Conservation (phyloP, 306 rosid genomes). For the Fragaria nilgerrensis region DNA sequence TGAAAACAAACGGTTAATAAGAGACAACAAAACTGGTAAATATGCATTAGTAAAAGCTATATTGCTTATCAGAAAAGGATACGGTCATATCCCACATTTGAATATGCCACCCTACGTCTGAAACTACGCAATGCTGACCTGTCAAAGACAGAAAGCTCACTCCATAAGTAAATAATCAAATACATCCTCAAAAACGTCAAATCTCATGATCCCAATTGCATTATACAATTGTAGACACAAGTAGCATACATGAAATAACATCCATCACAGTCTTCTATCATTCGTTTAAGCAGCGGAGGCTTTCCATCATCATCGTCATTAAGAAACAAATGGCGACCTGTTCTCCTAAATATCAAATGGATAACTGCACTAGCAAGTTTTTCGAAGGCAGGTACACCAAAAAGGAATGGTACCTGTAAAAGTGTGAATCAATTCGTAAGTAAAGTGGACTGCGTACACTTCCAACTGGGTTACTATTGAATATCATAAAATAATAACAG, state of each 20-base stretch:
- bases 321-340: constrained; percentile 95
- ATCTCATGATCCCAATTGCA: constrained; percentile 1
- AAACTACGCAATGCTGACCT: constrained; percentile 87
- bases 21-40: constrained; percentile 7
- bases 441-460: neutral
- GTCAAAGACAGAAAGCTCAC: constrained; percentile 31
- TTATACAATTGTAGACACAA: constrained; percentile 18
- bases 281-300: constrained; percentile 85
- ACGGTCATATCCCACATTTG: constrained; percentile 91
- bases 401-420: constrained; percentile 93
- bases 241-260: constrained; percentile 74
- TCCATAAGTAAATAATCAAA: neutral
- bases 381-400: constrained; percentile 85
- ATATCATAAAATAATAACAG: constrained; percentile 2
- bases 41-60: constrained; percentile 3
- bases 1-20: constrained; percentile 32
- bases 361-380: constrained; percentile 69
- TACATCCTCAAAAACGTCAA: constrained; percentile 9
- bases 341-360: constrained; percentile 92
- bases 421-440: neutral
- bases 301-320: constrained; percentile 77
- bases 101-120: constrained; percentile 70
- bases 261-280: constrained; percentile 68
- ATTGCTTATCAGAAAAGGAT: constrained; percentile 43
- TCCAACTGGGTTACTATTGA: neutral